phyloP scores from a whole-genome alignment of 1,284 basidiomycete genomes.

The Cryptococcus jaspeensis region DNA sequence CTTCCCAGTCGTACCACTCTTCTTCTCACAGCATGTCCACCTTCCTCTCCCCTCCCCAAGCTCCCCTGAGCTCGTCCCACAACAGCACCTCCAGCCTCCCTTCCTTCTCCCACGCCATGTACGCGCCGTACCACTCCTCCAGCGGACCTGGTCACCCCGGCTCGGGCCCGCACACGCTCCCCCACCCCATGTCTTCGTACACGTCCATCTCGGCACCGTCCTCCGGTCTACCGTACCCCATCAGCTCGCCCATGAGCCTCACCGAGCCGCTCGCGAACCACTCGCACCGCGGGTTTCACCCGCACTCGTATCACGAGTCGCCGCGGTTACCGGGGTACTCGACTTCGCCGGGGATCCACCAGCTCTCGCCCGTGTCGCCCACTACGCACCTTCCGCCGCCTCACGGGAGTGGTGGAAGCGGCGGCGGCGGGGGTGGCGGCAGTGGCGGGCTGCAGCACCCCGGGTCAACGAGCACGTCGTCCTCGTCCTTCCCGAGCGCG shows the following conservation, averaged over 20 bases:
- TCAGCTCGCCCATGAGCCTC: conserved; percentile 13
- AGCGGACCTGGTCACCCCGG: neutral
- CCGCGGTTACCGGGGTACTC: conserved; percentile 17
- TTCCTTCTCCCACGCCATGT: conserved; percentile 15
- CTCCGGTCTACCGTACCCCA: conserved; percentile 7
- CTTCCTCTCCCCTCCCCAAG: conserved; percentile 25
- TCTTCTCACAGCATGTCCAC: neutral
- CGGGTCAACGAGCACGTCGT: conserved; percentile 17
- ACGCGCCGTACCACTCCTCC: conserved; percentile 2
- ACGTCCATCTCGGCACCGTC: conserved; percentile 10
- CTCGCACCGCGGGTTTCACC: conserved; percentile 4
- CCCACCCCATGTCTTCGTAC: conserved; percentile 18
- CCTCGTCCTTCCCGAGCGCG: conserved; percentile 20
- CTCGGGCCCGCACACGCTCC: neutral
- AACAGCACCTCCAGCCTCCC: conserved; percentile 15
- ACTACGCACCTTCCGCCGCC: conserved; percentile 21
- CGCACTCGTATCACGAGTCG: conserved; percentile 16
- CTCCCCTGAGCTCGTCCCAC: conserved; percentile 4
- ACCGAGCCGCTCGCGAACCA: conserved; percentile 1
- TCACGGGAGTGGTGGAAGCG: neutral
- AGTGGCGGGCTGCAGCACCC: neutral
- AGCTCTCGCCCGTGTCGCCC: conserved; percentile 30
- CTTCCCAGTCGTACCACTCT: neutral
- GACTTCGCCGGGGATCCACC: conserved; percentile 22
- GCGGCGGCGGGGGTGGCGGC: neutral